phyloP scores from a whole-genome alignment of 2,329 filamentous ascomycete species.

The Chalaropsis thielavioides region DNA sequence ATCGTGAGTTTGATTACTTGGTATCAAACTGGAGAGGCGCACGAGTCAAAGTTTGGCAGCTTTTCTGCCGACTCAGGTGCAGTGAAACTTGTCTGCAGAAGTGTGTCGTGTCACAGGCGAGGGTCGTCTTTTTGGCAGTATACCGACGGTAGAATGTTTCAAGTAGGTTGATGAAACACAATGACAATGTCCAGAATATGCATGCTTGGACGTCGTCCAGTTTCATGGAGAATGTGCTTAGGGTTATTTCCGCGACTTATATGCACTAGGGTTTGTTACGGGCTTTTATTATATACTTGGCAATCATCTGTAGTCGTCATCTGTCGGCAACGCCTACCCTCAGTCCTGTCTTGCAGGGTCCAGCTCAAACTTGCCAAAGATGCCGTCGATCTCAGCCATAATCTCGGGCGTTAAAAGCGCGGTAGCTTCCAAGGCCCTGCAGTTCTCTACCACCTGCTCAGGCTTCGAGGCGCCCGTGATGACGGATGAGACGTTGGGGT shows the following conservation, averaged over 20 bases:
- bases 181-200: neutral
- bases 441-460: slow-evolving; percentile 38
- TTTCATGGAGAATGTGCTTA: neutral
- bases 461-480: slow-evolving; percentile 39
- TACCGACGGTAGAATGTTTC: neutral
- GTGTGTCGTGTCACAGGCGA: neutral
- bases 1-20: neutral
- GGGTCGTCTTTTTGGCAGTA: neutral
- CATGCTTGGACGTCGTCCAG: neutral
- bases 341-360: slow-evolving; percentile 18
- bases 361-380: slow-evolving; percentile 23
- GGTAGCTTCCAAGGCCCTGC: slow-evolving; percentile 32
- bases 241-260: neutral
- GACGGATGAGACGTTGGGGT: slow-evolving; percentile 37
- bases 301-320: no score
- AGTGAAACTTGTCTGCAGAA: neutral
- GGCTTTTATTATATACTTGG: neutral
- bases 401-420: slow-evolving; percentile 36
- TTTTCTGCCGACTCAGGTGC: neutral
- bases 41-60: neutral
- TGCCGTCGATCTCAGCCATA: slow-evolving; percentile 36
- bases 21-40: neutral
- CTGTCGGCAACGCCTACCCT: no score
- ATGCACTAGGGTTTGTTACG: neutral
- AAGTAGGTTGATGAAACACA: neutral